Conservation (phyloP, 768 basidiomycete genomes). For the Mycena venus region DNA sequence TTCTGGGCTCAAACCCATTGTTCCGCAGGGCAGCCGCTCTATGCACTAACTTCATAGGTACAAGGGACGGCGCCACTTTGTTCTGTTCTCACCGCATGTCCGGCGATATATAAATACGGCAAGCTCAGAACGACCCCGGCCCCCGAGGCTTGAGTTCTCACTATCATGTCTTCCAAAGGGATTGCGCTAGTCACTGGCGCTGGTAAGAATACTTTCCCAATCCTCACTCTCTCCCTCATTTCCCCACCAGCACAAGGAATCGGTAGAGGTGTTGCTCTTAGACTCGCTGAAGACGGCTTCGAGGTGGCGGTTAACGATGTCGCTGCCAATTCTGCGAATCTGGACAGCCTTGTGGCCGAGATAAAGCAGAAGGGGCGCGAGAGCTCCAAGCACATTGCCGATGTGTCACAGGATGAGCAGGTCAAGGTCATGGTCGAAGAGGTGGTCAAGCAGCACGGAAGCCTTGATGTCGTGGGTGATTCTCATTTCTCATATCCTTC, state of each 20-base stretch:
- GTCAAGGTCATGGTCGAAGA: constrained; percentile 40
- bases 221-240: background rate
- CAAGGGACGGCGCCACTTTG: too few species aligned
- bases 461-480: constrained; percentile 47
- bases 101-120: too few species aligned
- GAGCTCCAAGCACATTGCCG: background rate
- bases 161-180: constrained; percentile 38
- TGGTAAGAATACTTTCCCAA: constrained; percentile 13
- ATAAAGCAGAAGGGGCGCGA: constrained; percentile 15
- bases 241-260: constrained; percentile 35
- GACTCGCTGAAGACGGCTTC: constrained; percentile 51
- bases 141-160: too few species aligned
- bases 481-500: background rate
- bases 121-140: too few species aligned
- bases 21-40: too few species aligned
- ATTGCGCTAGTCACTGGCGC: constrained; percentile 48
- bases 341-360: constrained; percentile 32
- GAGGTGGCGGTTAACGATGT: constrained; percentile 52
- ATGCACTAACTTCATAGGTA: too few species aligned
- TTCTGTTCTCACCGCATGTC: too few species aligned
- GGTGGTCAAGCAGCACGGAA: constrained; percentile 36
- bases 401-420: constrained; percentile 38
- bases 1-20: too few species aligned
- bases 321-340: constrained; percentile 23
- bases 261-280: constrained; percentile 49